Evolutionary conservation across 192 early-diverging fungal species (phyloP), one percentile per base, ranked within the genome.

Genomic region (Backusella mclennaniae): DNA sequence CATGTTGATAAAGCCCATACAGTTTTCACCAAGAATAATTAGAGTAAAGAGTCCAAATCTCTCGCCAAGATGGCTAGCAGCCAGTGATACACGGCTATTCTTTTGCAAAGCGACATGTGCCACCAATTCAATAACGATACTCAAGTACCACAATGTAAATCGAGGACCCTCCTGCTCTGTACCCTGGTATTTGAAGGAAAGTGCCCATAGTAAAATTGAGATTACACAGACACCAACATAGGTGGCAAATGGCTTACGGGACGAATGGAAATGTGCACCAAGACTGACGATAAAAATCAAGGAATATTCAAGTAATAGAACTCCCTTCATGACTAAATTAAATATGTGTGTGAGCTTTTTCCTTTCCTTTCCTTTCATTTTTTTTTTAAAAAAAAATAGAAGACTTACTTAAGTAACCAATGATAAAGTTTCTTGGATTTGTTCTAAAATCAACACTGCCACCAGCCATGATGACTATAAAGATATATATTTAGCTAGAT

Each of bases 31-130:
- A 11, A 86, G 66, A 63, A 86, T 83, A 52, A 86, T 84, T 6
- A 86, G 59, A 21, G 85, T 86, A 46, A 86, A 86, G 0, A 86
- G 63, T 14, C 86, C 86, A 39, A 87, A 78, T 21, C 86, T 59
- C 66, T 87, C 86, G 0, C 79, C 84, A 15, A 87, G 63, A 80
- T 87, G 86, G 36, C 86, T 87, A 8, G 80, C 78, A 9, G 77
- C 67, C 59, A 87, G 80, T 2, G 84, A 82, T 0, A 85, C 84
- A 23, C 80, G 80, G 23, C 73, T 79, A 36, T 80, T 80, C 11
- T 80, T 82, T 52, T 84, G 70, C 31, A 87, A 52, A 1, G 44
- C 21, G 14, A 87, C 39, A 52, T 83, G 83, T 31, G 79, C 76
- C 0, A 80, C 4, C 7, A 87, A 71, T 68, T 87, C 86, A 44